Evolutionary conservation across 164 flowering plant species (phyloP), one percentile per base, ranked within the genome.

Genomic region (Euptelea pleiosperma): DNA sequence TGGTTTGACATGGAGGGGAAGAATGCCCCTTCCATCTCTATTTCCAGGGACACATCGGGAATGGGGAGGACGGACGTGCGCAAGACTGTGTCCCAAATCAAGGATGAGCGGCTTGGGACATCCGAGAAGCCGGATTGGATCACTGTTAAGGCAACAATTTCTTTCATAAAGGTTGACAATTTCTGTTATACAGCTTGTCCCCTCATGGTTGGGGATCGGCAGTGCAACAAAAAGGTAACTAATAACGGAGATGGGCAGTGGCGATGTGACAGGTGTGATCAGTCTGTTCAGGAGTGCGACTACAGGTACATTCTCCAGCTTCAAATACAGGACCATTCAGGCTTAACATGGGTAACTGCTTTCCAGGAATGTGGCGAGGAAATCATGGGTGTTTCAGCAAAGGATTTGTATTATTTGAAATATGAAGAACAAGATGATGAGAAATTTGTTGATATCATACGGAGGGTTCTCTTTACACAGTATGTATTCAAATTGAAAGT

Each of bases 71-170:
- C 67, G 49, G 99, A 87, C 55, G 59, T 61, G 12, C 79, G 91
- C 18, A 94, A 91, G 64, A 78, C 86, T 26, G 65, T 94, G 43
- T 73, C 92, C 29, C 98, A 89, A 57, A 94, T 94, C 47, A 91
- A 91, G 75, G 92, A 87, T 64, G 99, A 91, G 71, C 79, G 61
- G 56, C 74, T 94, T 16, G 99, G 99, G 33, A 87, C 92, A 52
- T 82, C 91, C 12, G 98, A 91, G 67, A 94, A 91, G 79, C 90
- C 99, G 5, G 99, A 94, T 71, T 91, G 94, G 96, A 89, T 94
- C 19, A 80, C 84, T 5, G 83, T 91, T 10, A 56, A 67, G 69
- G 98, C 81, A 0, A 74, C 82, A 24, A 61, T 89, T 59, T 63
- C 82, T 45, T 87, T 74, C 47, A 61, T 91, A 11, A 91, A 87